Base-by-base conservation (phyloP, 2,329 filamentous ascomycete genomes). In the Alternaria ethzedia region DNA sequence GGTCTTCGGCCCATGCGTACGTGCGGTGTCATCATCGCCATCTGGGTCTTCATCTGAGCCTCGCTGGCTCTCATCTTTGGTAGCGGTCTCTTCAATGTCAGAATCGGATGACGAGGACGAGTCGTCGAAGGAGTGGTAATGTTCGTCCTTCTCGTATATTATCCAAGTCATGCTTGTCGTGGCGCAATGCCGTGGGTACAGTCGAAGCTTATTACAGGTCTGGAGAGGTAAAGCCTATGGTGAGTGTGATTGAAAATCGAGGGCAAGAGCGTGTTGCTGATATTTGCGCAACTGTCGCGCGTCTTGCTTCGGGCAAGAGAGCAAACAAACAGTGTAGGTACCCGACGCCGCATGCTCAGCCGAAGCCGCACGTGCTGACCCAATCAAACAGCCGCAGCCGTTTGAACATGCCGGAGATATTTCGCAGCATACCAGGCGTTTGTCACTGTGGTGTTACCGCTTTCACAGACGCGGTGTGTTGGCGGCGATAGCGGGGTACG, bases 21-120 rank as follows among this genome's bases (percentile, higher is more conserved):
- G 67, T n/a, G 66, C 21, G 21, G 60, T 47, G 10, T 77, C 75
- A 25, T 55, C 60, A 20, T 79, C 77, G n/a, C 65, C 49, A 36
- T 78, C 74, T 1, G 67, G 67, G 15, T 75, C 69, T 8, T 69
- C 63, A 44, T 74, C 64, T 12, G 63, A 55, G n/a, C 50, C 57
- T 23, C 23, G 20, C 4, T 28, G 26, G n/a, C 43, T 20, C 11
- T 20, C 1, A 6, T 59, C 32, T 4, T 54, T 21, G 3, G 12
- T 15, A 11, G 51, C 41, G 8, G 63, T 30, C 6, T 9, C 47
- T 47, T 69, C 60, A 7, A 50, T 41, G n/a, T 47, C 57, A 23
- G 63, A 65, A 10, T 44, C 25, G 11, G 59, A 62, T 15, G 61
- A 60, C 3, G 20, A 21, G 8, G 57, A 65, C 8, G 25, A 44